Evolutionary conservation across 768 basidiomycete genomes (phyloP).

Genomic region (Tubosaeta sp.): DNA sequence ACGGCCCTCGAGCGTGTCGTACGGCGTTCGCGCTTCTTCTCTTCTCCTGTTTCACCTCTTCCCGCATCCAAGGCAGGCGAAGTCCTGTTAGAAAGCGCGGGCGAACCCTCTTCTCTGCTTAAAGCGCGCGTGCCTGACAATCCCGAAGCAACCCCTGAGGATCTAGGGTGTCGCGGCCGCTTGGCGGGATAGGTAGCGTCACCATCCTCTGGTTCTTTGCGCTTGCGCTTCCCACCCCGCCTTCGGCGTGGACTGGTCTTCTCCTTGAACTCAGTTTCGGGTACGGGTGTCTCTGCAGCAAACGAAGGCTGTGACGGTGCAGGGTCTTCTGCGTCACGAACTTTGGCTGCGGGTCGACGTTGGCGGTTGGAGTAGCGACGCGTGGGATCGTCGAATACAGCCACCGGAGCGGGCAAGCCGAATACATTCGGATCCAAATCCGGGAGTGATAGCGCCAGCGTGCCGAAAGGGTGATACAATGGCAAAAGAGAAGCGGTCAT

Average conservation of each 20-base stretch:
- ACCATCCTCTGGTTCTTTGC: slow-evolving; percentile 57
- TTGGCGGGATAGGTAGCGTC: slow-evolving; percentile 73
- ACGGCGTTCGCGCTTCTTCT: slow-evolving; percentile 37
- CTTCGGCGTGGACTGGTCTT: slow-evolving; percentile 51
- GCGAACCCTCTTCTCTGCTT: slow-evolving; percentile 41
- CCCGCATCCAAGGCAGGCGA: slow-evolving; percentile 18
- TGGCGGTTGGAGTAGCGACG: slow-evolving; percentile 43
- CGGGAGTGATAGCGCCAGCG: slow-evolving; percentile 60
- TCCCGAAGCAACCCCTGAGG: slow-evolving; percentile 13
- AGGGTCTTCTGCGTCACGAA: slow-evolving; percentile 44
- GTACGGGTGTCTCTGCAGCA: slow-evolving; percentile 1
- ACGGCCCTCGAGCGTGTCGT: slow-evolving; percentile 42
- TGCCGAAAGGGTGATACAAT: slow-evolving; percentile 64
- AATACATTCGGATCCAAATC: slow-evolving; percentile 54
- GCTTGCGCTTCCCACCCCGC: slow-evolving; percentile 46
- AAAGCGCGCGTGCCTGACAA: slow-evolving; percentile 16
- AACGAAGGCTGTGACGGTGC: slow-evolving; percentile 4
- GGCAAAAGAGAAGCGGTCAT: slow-evolving; percentile 48
- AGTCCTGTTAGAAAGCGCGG: slow-evolving; percentile 32
- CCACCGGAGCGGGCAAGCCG: slow-evolving; percentile 50
- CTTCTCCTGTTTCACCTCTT: slow-evolving; percentile 13
- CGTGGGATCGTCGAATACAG: slow-evolving; percentile 40
- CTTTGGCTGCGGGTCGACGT: slow-evolving; percentile 46
- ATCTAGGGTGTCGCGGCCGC: slow-evolving; percentile 52
- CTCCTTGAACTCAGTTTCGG: slow-evolving; percentile 35